Base-by-base conservation (phyloP, 306 rosid genomes). In the Acacia crassicarpa region DNA sequence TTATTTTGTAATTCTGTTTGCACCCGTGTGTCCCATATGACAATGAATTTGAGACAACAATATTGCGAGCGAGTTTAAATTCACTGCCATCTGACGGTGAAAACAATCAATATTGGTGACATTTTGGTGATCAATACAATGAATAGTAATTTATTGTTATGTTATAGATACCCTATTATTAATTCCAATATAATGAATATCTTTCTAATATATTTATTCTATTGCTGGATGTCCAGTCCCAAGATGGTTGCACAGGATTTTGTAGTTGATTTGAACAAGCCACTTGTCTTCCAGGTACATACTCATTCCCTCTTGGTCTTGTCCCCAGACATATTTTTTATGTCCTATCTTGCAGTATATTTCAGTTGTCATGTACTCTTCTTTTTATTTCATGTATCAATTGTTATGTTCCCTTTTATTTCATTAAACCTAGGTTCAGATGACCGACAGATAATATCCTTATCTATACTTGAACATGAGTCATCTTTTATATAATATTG, bases 261-360 rank as follows among this genome's bases (percentile, higher is more conserved):
- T 74, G 88, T 80, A 19, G 99, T 93, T 66, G 98, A 95, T 90
- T 81, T 93, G 90, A 83, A 91, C 70, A 93, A 92, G 83, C 87
- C 96, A 81, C 97, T 95, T 67, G 97, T 93, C 72, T 93, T 93
- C 89, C 99, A 95, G 99, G 99, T 93, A 85, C 44, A 40, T 77
- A 67, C 54, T 19, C 67, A 9, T 49, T 19, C 56, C 43, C 41
- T 19, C 30, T n/a, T 13, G 27, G n/a, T 69, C 66, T 68, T 75
- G 33, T 73, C 15, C 15, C 67, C 49, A 20, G 58, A 71, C 32
- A 17, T 68, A 73, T 73, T 33, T 20, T 78, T 56, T 19, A 54
- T 78, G 49, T 75, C 32, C 70, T 66, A 63, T 74, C 54, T 51
- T 80, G 41, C 65, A 30, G 32, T 78, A 54, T 25, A 68, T 49